Base-by-base conservation (phyloP, 352 stramenopile genomes). In the Globisporangium abappressorium region DNA sequence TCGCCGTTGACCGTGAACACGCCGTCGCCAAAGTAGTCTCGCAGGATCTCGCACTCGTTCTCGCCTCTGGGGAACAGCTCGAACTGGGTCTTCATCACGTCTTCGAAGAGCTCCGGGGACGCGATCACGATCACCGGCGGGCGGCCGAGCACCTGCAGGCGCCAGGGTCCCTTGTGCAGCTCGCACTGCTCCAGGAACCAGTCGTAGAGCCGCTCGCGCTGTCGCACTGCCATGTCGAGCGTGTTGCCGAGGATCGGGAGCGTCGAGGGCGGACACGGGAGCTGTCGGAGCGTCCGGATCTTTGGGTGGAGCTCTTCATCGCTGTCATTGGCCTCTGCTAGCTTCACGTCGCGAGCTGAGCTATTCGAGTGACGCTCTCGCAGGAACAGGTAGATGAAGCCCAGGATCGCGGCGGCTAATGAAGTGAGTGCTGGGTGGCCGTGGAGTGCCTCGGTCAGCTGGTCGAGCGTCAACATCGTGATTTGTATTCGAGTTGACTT, bases 1-100 rank as follows among this genome's bases (percentile, higher is more conserved):
- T 71, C 75, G 26, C 87, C 85, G 70, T 96, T 86, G 12, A 81
- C 59, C 7, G 66, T 75, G 58, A 96, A 91, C 64, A 97, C 95
- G 22, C 89, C 89, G 20, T 85, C 71, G 30, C 90, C 88, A 53
- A 97, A 79, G n/a, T 95, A 73, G 55, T 93, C 81, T 11, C 67
- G 51, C 0, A 85, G 65, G 9, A 89, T 76, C n/a, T 66, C 60
- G 0, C 66, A 57, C 8, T 83, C 66, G 15, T 70, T 70, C 1
- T 64, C 62, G 9, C 85, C 89, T 71, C 96, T 96, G 26, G 79
- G 76, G 53, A 95, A 96, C 5, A 77, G 75, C 47, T 93, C 80
- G 55, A 96, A 95, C 34, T 92, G 79, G 34, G 69, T 87, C 72
- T 84, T 84, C 59, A 82, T 66, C 24, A 89, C 70, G 64, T 90